phyloP scores from a whole-genome alignment of 495 filamentous ascomycete species.

The Neurospora sp. region DNA sequence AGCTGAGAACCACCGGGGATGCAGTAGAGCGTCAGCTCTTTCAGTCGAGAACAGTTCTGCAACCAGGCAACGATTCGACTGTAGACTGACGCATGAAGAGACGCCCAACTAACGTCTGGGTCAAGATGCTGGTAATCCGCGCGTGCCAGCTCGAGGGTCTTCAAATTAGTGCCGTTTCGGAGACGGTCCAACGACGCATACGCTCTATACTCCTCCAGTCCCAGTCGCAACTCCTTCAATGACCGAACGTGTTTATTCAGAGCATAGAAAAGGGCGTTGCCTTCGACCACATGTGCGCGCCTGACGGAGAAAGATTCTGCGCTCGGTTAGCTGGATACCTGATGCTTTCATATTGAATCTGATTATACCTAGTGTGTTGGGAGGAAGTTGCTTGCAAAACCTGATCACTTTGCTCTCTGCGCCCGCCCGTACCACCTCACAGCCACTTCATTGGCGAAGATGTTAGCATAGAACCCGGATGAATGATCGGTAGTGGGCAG shows the following conservation, averaged over 20 bases:
- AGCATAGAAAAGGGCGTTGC: neutral
- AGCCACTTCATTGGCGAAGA: neutral
- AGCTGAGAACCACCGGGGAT: neutral
- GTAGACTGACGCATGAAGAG: neutral
- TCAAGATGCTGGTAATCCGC: no score
- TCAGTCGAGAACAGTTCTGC: neutral
- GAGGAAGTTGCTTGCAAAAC: neutral
- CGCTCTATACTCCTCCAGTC: no score
- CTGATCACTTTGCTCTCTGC: neutral
- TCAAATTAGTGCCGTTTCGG: neutral
- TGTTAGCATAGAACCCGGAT: neutral
- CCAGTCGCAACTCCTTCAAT: neutral
- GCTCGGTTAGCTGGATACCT: neutral
- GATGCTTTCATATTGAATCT: neutral
- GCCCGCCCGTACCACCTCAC: no score
- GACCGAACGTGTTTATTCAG: neutral
- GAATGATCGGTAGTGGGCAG: neutral
- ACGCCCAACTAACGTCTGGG: neutral
- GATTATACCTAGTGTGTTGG: neutral
- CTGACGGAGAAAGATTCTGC: neutral
- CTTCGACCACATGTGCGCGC: neutral
- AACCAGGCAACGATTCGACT: neutral
- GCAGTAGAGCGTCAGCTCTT: no score
- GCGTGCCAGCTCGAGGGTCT: neutral
- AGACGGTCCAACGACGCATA: neutral